phyloP scores from a whole-genome alignment of 1,139 yeast genomes.

The Eremothecium gossypii region DNA sequence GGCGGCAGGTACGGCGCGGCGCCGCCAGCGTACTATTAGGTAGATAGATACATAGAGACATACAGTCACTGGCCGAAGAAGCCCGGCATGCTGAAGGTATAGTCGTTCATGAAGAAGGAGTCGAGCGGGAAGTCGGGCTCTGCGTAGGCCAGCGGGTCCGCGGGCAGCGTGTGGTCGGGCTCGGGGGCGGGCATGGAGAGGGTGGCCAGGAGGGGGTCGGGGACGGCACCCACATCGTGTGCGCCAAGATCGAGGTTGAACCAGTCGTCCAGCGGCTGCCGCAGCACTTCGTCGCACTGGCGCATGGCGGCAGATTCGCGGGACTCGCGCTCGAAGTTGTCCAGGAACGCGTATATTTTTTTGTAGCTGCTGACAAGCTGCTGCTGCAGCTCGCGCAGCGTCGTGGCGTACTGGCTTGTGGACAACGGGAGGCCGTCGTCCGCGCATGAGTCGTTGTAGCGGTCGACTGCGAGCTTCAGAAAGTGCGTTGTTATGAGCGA shows the following conservation, averaged over 20 bases:
- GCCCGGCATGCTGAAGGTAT: background rate
- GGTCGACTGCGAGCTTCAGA: conserved; percentile 3
- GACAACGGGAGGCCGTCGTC: background rate
- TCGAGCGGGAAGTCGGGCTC: background rate
- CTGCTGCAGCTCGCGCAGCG: background rate
- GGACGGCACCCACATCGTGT: background rate
- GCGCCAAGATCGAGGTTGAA: background rate
- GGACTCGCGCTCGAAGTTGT: background rate
- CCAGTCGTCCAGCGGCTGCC: background rate
- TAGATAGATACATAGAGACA: no score
- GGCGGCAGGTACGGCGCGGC: no score
- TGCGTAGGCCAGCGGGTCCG: background rate
- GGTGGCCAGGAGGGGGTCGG: background rate
- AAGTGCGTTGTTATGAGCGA: conserved; percentile 4
- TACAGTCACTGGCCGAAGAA: background rate
- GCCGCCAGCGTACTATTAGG: no score
- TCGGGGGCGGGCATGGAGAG: background rate
- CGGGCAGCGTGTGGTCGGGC: background rate
- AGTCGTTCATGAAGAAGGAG: background rate
- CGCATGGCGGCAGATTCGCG: background rate
- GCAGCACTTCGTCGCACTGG: no score
- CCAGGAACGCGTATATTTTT: background rate
- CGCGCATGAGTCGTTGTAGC: conserved; percentile 1
- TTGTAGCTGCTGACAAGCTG: background rate
- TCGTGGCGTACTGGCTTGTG: background rate